Base-by-base conservation (phyloP, 768 basidiomycete genomes). In the Lyophyllum semitale region DNA sequence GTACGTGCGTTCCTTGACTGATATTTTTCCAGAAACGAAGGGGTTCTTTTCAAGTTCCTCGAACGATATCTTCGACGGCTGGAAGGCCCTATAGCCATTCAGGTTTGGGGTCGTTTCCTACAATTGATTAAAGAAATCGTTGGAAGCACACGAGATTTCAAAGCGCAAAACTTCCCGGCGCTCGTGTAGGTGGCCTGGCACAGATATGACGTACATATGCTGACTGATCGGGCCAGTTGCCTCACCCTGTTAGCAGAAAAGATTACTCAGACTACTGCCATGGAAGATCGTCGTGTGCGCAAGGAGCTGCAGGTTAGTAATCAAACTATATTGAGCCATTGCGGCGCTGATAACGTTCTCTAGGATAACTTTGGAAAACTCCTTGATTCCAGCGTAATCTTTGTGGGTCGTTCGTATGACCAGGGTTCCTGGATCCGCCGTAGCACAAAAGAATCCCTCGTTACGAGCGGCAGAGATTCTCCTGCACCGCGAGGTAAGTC, bases 31-130 rank as follows among this genome's bases (percentile, higher is more conserved):
- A 95, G 93, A 55, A 80, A 83, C 33, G 92, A 94, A 56, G 70
- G 73, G 3, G 77, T 79, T 15, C 64, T 94, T n/a, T 94, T 93
- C 77, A 83, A 79, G 27, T 98, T 98, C 68, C 75, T 98, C 43
- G 94, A 98, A 65, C 84, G 85, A 51, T 98, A 98, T 66, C 68
- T 98, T 26, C 73, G 73, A 17, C 83, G 87, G 9, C 70, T 98
- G 38, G 97, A 98, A 69, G 93, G 93, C 0, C 93, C 97, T 0
- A 74, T 97, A 32, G 95, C 93, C 3, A 78, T 95, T 11, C 97
- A 98, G 72, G 90, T 98, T 18, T 98, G 96, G 96, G 70, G 74
- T 40, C 82, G 91, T 18, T 88, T 87, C 63, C 74, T 92, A 58
- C 83, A 86, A 46, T 75, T 98, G 40, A 83, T 86, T 7, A 92